A percentile compares a stretch with the other conserved stretches of the same genome.
Evolutionary conservation across 1,284 basidiomycete species (phyloP).

Genomic region (Hemileia vastatrix): DNA sequence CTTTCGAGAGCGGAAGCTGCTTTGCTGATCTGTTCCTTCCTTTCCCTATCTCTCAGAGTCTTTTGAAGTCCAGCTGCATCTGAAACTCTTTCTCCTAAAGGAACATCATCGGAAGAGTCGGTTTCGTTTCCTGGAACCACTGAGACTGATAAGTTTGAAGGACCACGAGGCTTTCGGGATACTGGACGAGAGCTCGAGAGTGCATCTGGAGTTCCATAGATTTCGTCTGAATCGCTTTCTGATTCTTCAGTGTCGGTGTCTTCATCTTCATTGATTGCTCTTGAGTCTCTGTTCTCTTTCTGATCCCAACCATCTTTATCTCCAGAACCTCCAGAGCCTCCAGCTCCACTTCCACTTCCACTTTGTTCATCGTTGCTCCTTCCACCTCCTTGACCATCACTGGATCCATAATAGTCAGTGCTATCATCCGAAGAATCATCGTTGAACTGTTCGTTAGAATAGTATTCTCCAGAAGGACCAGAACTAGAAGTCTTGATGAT

Average conservation of each 20-base stretch:
- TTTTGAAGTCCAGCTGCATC: constrained; percentile 29
- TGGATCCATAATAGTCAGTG: constrained; percentile 36
- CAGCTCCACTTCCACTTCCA: constrained; percentile 26
- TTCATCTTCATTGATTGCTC: constrained; percentile 13
- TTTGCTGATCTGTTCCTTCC: constrained; percentile 24
- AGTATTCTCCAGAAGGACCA: neutral
- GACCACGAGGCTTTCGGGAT: neutral
- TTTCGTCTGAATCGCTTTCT: constrained; percentile 9
- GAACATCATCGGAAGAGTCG: constrained; percentile 30
- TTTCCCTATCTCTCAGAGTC: constrained; percentile 27
- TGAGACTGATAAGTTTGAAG: neutral
- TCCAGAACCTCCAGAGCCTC: constrained; percentile 16
- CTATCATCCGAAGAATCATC: constrained; percentile 17
- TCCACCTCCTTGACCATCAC: constrained; percentile 31
- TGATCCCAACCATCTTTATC: constrained; percentile 22
- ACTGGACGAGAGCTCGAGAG: constrained; percentile 1
- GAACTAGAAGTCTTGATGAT: neutral
- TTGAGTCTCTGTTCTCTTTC: neutral
- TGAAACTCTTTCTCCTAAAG: constrained; percentile 29
- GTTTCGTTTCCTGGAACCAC: constrained; percentile 22
- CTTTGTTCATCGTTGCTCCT: constrained; percentile 11
- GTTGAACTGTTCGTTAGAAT: neutral
- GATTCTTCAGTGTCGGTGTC: constrained; percentile 10
- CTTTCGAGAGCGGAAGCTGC: constrained; percentile 1
- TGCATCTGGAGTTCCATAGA: neutral